These are phyloP conservation scores for Dioscorea zingiberensis DNA, from an alignment of 106 monocot species.

Conservation along the genomic window DNA sequence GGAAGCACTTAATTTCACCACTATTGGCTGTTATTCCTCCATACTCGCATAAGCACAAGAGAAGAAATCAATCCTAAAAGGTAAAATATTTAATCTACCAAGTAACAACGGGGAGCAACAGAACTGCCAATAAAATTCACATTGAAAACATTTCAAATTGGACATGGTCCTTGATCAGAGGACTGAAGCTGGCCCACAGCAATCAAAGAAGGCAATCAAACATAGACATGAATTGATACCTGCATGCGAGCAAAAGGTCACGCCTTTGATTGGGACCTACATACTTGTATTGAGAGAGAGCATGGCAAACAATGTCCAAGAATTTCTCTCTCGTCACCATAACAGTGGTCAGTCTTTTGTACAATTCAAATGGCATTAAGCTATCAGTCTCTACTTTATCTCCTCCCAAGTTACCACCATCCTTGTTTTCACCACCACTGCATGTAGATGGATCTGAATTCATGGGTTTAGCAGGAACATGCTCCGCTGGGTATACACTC, in stretches of 20 bases:
- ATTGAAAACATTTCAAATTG: no score
- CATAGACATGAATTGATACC: slow-evolving; percentile 26
- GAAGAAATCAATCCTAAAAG: no score
- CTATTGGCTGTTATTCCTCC: no score
- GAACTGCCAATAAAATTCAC: no score
- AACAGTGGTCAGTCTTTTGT: slow-evolving; percentile 76
- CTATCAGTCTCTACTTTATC: slow-evolving; percentile 14
- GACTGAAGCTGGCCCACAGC: no score
- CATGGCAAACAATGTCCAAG: slow-evolving; percentile 63
- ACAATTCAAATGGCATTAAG: slow-evolving; percentile 69
- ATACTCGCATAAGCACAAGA: no score
- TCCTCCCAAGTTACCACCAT: background rate
- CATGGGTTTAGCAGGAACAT: background rate
- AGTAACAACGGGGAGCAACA: no score
- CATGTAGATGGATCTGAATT: background rate
- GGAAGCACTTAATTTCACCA: no score
- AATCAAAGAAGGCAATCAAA: no score
- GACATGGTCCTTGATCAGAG: no score
- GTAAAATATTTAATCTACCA: no score
- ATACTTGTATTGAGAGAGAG: slow-evolving; percentile 82
- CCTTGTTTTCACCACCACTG: background rate
- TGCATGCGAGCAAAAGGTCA: slow-evolving; percentile 88
- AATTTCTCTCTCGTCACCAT: slow-evolving; percentile 63
- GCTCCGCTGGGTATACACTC: slow-evolving; percentile 15
- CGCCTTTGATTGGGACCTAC: slow-evolving; percentile 81